These are phyloP conservation scores for Phaffia tasmanica DNA, from an alignment of 768 basidiomycete species.

Conservation along the genomic window DNA sequence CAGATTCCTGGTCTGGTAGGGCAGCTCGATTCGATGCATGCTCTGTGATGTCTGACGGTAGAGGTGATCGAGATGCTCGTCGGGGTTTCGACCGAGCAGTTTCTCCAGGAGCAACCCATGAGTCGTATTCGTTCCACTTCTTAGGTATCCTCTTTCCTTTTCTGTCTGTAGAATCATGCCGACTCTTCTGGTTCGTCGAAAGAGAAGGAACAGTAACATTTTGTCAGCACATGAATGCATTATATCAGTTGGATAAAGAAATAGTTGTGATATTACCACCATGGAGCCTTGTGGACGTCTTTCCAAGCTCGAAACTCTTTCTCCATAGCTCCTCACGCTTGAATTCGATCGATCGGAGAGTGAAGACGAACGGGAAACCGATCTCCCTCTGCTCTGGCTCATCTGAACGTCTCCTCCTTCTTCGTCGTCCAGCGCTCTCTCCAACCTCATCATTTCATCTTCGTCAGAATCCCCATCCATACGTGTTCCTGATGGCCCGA, in stretches of 20 bases:
- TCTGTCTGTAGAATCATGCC: too few species aligned
- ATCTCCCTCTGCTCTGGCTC: not conserved
- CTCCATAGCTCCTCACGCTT: not conserved
- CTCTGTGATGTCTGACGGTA: too few species aligned
- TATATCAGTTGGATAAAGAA: not conserved
- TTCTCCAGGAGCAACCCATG: slow-evolving; percentile 19
- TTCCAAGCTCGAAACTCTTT: not conserved
- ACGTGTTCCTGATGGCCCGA: too few species aligned
- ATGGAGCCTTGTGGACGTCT: not conserved
- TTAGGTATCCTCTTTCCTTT: too few species aligned
- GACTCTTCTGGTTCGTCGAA: not conserved
- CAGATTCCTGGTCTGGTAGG: slow-evolving; percentile 9
- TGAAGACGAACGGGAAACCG: not conserved
- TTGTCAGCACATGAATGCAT: not conserved
- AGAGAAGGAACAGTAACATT: not conserved
- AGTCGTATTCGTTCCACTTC: slow-evolving; percentile 2
- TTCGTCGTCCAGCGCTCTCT: slow-evolving; percentile 1
- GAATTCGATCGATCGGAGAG: slow-evolving; percentile 1
- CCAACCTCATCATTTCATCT: not conserved
- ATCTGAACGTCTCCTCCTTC: not conserved
- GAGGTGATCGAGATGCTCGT: not conserved
- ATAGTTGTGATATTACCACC: not conserved
- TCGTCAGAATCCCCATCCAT: not conserved
- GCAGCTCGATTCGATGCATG: not conserved
- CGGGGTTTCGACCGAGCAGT: not conserved